Percentiles rank a stretch among this genome's conserved stretches.
These are phyloP conservation scores for Takashimella koratensis DNA, from an alignment of 1,284 basidiomycete species.

Conservation along the genomic window DNA sequence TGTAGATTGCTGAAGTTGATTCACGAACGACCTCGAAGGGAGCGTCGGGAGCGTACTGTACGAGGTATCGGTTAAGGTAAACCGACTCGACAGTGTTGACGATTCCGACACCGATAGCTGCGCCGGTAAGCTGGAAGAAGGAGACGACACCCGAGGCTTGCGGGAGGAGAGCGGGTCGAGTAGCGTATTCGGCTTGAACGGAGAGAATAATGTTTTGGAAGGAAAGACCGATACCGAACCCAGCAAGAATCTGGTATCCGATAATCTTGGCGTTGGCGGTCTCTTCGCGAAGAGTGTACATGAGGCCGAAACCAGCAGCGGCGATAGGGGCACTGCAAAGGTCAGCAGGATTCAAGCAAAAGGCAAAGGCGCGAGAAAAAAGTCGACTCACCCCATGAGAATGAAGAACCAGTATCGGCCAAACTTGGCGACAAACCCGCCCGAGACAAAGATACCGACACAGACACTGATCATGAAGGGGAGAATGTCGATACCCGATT, in stretches of 20 bases:
- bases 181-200: slow-evolving; percentile 51
- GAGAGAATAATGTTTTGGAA: slow-evolving; percentile 49
- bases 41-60: slow-evolving; percentile 31
- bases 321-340: slow-evolving; percentile 33
- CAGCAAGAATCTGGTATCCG: slow-evolving; percentile 54
- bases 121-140: slow-evolving; percentile 50
- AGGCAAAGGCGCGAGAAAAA: neutral
- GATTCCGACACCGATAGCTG: slow-evolving; percentile 50
- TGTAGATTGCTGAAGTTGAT: slow-evolving; percentile 35
- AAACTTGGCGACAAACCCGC: slow-evolving; percentile 41
- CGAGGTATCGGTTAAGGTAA: slow-evolving; percentile 34
- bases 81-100: slow-evolving; percentile 49
- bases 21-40: slow-evolving; percentile 39
- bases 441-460: slow-evolving; percentile 46
- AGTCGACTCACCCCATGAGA: slow-evolving; percentile 24
- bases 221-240: slow-evolving; percentile 40
- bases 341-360: neutral
- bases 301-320: slow-evolving; percentile 51
- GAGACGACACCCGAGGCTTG: slow-evolving; percentile 47
- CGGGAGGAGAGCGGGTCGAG: slow-evolving; percentile 30
- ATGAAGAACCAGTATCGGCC: slow-evolving; percentile 51
- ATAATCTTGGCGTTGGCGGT: slow-evolving; percentile 46
- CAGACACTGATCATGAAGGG: slow-evolving; percentile 51
- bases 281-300: slow-evolving; percentile 49
- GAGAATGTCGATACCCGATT: slow-evolving; percentile 52